These are phyloP conservation scores for Fusarium acutatum DNA, from an alignment of 2,329 filamentous ascomycete genomes.

Conservation along the genomic window DNA sequence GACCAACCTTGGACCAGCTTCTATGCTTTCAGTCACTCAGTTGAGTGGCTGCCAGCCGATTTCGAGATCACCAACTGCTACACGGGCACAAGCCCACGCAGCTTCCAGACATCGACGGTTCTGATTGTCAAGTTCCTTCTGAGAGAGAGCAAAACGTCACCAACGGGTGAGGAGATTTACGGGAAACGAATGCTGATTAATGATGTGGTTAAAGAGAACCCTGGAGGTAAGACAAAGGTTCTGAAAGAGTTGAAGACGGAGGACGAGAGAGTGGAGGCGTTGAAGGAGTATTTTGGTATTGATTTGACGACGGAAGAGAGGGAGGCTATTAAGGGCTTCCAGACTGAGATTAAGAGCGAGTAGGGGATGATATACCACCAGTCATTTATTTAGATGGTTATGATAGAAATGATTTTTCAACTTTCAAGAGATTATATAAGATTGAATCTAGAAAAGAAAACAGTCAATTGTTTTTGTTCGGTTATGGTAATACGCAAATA, in stretches of 20 bases:
- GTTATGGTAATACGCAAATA: too few species aligned
- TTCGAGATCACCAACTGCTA: slow-evolving; percentile 68
- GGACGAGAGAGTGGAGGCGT: slow-evolving; percentile 59
- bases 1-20: slow-evolving; percentile 63
- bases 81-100: slow-evolving; percentile 58
- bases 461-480: neutral
- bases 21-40: slow-evolving; percentile 70
- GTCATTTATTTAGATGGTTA: neutral
- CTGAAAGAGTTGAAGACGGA: slow-evolving; percentile 60
- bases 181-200: slow-evolving; percentile 64
- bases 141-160: slow-evolving; percentile 49
- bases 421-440: too few species aligned
- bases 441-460: too few species aligned
- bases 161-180: slow-evolving; percentile 54
- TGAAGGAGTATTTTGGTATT: slow-evolving; percentile 63
- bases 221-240: slow-evolving; percentile 58
- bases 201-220: slow-evolving; percentile 61
- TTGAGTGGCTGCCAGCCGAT: slow-evolving; percentile 69
- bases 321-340: slow-evolving; percentile 58
- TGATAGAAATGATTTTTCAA: neutral
- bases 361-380: slow-evolving; percentile 1
- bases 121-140: slow-evolving; percentile 65
- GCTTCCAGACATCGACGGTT: slow-evolving; percentile 63
- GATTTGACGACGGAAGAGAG: slow-evolving; percentile 59
- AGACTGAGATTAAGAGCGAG: slow-evolving; percentile 52